Percentiles rank a stretch among this genome's conserved stretches.
Conservation (phyloP, 2,329 filamentous ascomycete species). For the Clathrospora elynae region DNA sequence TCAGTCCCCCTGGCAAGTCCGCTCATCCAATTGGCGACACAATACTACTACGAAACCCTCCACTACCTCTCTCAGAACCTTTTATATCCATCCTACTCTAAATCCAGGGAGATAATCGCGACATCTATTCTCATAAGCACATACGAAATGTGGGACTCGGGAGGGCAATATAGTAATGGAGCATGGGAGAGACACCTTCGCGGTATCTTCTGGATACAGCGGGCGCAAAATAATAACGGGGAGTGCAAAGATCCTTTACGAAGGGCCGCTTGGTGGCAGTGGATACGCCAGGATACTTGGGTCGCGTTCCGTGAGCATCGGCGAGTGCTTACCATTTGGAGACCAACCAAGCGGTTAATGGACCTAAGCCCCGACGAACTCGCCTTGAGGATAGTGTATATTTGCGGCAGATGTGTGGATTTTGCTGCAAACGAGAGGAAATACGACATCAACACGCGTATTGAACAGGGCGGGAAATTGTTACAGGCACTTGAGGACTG, state of each 20-base stretch:
- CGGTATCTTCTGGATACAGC: slow-evolving; percentile 69
- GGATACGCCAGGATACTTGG: slow-evolving; percentile 70
- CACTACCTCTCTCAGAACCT: slow-evolving; percentile 66
- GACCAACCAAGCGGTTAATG: slow-evolving; percentile 56
- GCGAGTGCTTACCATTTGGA: slow-evolving; percentile 63
- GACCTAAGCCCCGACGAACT: slow-evolving; percentile 61
- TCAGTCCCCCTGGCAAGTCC: slow-evolving; percentile 28
- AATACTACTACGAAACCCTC: slow-evolving; percentile 67
- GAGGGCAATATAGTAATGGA: slow-evolving; percentile 49
- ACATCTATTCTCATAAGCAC: slow-evolving; percentile 66
- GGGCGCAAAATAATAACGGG: slow-evolving; percentile 65
- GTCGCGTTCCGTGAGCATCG: slow-evolving; percentile 65
- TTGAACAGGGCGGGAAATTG: slow-evolving; percentile 54
- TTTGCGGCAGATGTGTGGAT: slow-evolving; percentile 63
- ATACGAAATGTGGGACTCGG: slow-evolving; percentile 69
- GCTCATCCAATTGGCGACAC: slow-evolving; percentile 48
- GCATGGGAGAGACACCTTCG: slow-evolving; percentile 68
- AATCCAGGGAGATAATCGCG: slow-evolving; percentile 62
- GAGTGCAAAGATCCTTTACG: slow-evolving; percentile 60
- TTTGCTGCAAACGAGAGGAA: slow-evolving; percentile 61
- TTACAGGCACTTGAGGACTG: slow-evolving; percentile 59
- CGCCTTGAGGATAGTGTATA: slow-evolving; percentile 59
- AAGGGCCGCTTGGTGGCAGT: slow-evolving; percentile 68
- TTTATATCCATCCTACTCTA: slow-evolving; percentile 62
- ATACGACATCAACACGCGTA: slow-evolving; percentile 52